Percentiles rank a stretch among this genome's conserved stretches.
phyloP scores from a whole-genome alignment of 2,329 filamentous ascomycete genomes.

The Didymella pinodella region DNA sequence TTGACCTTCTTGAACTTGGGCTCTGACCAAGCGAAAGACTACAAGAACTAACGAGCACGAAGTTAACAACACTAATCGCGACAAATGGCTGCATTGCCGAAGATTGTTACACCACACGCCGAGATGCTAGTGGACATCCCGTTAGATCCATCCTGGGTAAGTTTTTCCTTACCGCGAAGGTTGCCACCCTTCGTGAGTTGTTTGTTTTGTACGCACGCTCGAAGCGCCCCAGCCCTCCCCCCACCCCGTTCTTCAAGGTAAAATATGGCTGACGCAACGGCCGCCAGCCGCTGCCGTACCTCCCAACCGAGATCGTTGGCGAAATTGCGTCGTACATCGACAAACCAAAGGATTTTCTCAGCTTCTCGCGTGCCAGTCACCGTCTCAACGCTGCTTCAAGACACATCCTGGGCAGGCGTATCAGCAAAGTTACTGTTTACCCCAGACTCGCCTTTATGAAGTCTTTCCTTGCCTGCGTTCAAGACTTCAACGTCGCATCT shows the following conservation, averaged over 20 bases:
- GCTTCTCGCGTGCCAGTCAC: constrained; percentile 12
- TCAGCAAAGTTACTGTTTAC: constrained; percentile 11
- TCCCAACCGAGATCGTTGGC: constrained; percentile 10
- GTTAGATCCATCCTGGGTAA: constrained; percentile 6
- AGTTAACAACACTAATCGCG: background rate
- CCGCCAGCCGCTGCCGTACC: constrained; percentile 3
- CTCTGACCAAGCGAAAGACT: background rate
- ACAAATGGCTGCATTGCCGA: background rate
- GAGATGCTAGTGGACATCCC: constrained; percentile 2
- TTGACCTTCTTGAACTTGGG: constrained; percentile 4
- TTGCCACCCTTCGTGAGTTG: constrained; percentile 1
- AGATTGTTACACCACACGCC: background rate
- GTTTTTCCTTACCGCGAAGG: background rate
- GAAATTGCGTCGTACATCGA: constrained; percentile 6
- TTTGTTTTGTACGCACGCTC: background rate
- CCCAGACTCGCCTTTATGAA: constrained; percentile 15
- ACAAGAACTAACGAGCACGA: background rate
- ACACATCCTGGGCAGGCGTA: background rate
- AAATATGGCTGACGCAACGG: constrained; percentile 3
- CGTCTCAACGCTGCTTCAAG: constrained; percentile 3
- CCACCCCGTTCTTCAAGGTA: background rate
- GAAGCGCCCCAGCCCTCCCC: background rate
- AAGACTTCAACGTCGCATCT: background rate
- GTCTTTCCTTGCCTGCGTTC: background rate
- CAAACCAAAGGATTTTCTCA: constrained; percentile 5